Evolutionary conservation across 2,329 filamentous ascomycete genomes (phyloP), one percentile per base, ranked within the genome.

Genomic region (Scedosporium boydii): DNA sequence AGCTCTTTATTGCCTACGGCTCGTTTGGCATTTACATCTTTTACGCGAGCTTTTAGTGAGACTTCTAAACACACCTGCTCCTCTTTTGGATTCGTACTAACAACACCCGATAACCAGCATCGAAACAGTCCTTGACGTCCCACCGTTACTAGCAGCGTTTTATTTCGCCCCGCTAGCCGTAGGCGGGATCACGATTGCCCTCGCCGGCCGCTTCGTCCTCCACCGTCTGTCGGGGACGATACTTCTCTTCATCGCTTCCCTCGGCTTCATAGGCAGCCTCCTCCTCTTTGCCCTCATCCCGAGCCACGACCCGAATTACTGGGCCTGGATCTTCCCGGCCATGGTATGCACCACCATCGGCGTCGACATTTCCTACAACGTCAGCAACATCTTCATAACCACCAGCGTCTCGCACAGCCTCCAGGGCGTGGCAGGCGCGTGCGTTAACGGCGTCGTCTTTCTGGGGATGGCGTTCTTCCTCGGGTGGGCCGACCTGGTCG

Each of bases 361-460:
- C 4, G 84, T 89, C 61, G 87, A 90, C 66, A 80, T 89, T 55
- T 82, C 82, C 5, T 88, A 84, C 72, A 88, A 84, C 63, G 78
- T 89, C 2, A 80, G 84, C 41, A 88, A 86, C 65, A 81, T 89
- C 61, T 89, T 88, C 70, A 82, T 88, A 59, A 88, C 86, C 0
- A 88, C 85, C 0, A 82, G 78, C 16, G 70, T 89, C 60, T 84
- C 85, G 0, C 76, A 76, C 6, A 74, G 78, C 9, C 77, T 81
- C 65, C 87, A 90, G 68, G 87, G 86, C 0, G 72, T 89, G 1
- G 87, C 86, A 0, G 87, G 86, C 2, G 85, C 84, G 7, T 84
- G 87, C 67, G 71, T 89, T 3, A 84, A 85, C 6, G 85, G 88
- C 60, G 84, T 84, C 2, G 74, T 89, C 27, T 81, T 83, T 66